Conservation (phyloP, 352 stramenopile species). For the Pythium dissotocum region DNA sequence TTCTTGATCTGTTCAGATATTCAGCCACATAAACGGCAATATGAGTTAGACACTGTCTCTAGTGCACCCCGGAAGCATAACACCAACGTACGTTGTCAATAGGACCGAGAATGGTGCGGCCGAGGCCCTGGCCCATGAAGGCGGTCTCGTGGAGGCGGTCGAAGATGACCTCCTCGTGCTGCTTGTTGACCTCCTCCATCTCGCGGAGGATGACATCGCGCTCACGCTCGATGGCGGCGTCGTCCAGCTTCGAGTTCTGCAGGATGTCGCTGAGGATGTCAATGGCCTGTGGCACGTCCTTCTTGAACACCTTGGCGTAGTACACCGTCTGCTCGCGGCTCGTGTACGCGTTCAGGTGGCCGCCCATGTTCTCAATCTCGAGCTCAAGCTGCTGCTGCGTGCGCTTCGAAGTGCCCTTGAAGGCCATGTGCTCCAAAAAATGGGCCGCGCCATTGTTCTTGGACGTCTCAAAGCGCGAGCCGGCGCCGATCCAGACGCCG, state of each 20-base stretch:
- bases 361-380: slow-evolving; percentile 99
- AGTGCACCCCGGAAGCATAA: too few species aligned
- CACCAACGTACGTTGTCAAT: slow-evolving; percentile 95
- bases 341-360: slow-evolving; percentile 99
- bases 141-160: slow-evolving; percentile 99
- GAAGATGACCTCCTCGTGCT: slow-evolving; percentile 98
- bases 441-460: slow-evolving; percentile 99
- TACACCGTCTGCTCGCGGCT: slow-evolving; percentile 99
- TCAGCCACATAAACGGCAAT: neutral
- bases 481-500: slow-evolving; percentile 96
- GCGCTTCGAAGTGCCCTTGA: slow-evolving; percentile 98
- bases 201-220: slow-evolving; percentile 99
- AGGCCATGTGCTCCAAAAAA: slow-evolving; percentile 99
- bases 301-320: slow-evolving; percentile 99
- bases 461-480: slow-evolving; percentile 97
- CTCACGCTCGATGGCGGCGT: slow-evolving; percentile 95
- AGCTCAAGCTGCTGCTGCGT: slow-evolving; percentile 99
- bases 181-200: slow-evolving; percentile 99
- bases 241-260: slow-evolving; percentile 97
- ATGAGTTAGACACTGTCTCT: too few species aligned
- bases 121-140: slow-evolving; percentile 97
- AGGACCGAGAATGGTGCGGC: slow-evolving; percentile 98
- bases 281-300: slow-evolving; percentile 96
- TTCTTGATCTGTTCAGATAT: slow-evolving; percentile 66
- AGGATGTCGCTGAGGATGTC: slow-evolving; percentile 99